Evolutionary conservation across 2,329 filamentous ascomycete species (phyloP).

Genomic region (Fusarium continuum): DNA sequence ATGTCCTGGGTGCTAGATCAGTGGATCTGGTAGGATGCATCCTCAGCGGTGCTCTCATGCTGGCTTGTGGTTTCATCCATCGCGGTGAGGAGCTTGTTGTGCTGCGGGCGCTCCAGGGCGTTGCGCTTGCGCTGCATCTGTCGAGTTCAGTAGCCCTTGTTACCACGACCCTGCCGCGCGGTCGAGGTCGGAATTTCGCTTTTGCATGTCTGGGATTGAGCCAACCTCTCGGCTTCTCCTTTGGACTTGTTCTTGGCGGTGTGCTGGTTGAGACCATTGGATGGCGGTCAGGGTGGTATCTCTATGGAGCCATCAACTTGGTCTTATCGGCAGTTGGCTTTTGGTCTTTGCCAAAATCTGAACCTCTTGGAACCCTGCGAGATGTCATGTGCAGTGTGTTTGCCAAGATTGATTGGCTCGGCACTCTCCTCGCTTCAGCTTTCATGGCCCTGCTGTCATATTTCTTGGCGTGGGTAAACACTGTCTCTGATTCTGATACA

Average conservation of each 20-base stretch:
- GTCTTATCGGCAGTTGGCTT: slow-evolving; percentile 48
- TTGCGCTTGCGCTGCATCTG: slow-evolving; percentile 49
- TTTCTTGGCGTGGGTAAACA: slow-evolving; percentile 58
- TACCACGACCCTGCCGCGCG: slow-evolving; percentile 44
- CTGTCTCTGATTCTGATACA: not conserved
- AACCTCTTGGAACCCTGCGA: slow-evolving; percentile 36
- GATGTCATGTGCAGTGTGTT: slow-evolving; percentile 36
- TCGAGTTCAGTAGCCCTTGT: slow-evolving; percentile 51
- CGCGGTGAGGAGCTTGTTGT: slow-evolving; percentile 48
- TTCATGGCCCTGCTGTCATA: slow-evolving; percentile 61
- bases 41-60: slow-evolving; percentile 42
- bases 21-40: slow-evolving; percentile 50
- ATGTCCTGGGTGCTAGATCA: slow-evolving; percentile 47
- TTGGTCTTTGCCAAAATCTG: slow-evolving; percentile 48
- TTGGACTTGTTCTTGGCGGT: slow-evolving; percentile 61
- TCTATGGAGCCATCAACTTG: slow-evolving; percentile 49
- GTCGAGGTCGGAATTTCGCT: slow-evolving; percentile 51
- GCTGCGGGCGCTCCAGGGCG: slow-evolving; percentile 53
- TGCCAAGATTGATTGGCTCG: slow-evolving; percentile 64
- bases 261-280: slow-evolving; percentile 57
- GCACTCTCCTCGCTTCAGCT: slow-evolving; percentile 56
- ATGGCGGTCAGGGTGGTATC: slow-evolving; percentile 59
- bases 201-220: slow-evolving; percentile 57
- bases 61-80: slow-evolving; percentile 46
- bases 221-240: slow-evolving; percentile 59